A percentile compares a stretch with the other conserved stretches of the same genome.
Conservation (phyloP, 2,329 filamentous ascomycete species). For the Calonectria pseudoturangicola region DNA sequence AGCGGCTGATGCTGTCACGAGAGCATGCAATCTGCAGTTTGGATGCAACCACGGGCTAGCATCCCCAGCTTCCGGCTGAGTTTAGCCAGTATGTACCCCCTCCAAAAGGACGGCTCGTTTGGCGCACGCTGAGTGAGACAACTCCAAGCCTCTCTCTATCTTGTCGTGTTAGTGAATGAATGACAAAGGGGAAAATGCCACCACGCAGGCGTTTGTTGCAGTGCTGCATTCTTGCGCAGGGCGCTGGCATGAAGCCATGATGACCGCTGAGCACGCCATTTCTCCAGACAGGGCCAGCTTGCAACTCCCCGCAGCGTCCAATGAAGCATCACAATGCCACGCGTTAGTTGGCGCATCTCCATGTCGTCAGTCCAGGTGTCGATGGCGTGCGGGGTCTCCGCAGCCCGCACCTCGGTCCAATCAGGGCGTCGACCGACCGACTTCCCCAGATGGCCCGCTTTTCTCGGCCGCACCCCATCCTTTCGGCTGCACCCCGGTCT, state of each 20-base stretch:
- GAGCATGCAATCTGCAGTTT: neutral
- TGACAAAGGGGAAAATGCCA: neutral
- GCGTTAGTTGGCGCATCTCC: slow-evolving; percentile 33
- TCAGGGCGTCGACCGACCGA: slow-evolving; percentile 45
- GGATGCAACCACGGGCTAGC: neutral
- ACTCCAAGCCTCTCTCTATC: neutral
- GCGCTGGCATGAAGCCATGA: slow-evolving; percentile 4
- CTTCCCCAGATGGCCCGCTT: slow-evolving; percentile 29
- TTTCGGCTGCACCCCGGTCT: slow-evolving; percentile 46
- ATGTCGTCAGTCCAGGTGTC: slow-evolving; percentile 46
- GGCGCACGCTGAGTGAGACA: neutral
- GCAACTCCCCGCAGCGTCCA: slow-evolving; percentile 43
- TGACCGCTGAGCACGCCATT: slow-evolving; percentile 48
- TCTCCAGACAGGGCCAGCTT: neutral
- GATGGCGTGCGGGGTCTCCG: slow-evolving; percentile 55
- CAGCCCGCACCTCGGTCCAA: slow-evolving; percentile 41
- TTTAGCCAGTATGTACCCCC: slow-evolving; percentile 1
- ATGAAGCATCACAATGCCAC: slow-evolving; percentile 44
- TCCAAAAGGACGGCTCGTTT: slow-evolving; percentile 1
- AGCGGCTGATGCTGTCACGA: slow-evolving; percentile 20
- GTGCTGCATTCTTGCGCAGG: neutral
- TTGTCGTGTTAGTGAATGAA: neutral
- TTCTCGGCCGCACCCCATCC: slow-evolving; percentile 31
- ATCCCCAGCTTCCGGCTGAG: neutral
- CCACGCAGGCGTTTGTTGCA: neutral